phyloP scores from a whole-genome alignment of 495 filamentous ascomycete species.

The Staphylotrichum tortipilum region DNA sequence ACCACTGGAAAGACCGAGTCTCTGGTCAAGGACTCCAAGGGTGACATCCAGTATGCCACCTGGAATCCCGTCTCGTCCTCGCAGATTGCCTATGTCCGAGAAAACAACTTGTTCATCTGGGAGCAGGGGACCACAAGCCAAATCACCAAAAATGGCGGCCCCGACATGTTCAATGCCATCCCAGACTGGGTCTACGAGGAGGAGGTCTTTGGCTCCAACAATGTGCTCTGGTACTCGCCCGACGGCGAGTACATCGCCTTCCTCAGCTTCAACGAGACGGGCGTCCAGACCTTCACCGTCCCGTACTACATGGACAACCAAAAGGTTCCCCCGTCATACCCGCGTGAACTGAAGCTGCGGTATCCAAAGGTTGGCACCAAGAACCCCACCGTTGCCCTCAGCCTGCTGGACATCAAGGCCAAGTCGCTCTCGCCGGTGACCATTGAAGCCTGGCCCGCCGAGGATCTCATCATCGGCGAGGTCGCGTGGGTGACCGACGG shows the following conservation, averaged over 20 bases:
- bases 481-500: constrained; percentile 48
- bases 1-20: constrained; percentile 34
- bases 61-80: constrained; percentile 38
- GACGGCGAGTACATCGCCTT: constrained; percentile 49
- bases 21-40: constrained; percentile 38
- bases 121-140: constrained; percentile 36
- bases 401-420: constrained; percentile 35
- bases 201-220: constrained; percentile 45
- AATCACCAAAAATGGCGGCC: constrained; percentile 46
- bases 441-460: constrained; percentile 36
- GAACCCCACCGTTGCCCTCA: constrained; percentile 46
- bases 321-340: constrained; percentile 41
- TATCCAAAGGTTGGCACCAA: constrained; percentile 52
- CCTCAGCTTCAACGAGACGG: constrained; percentile 51
- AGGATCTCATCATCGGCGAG: constrained; percentile 49
- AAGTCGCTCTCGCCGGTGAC: constrained; percentile 25
- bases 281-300: constrained; percentile 47
- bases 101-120: constrained; percentile 50
- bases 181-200: constrained; percentile 60
- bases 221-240: constrained; percentile 49
- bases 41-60: constrained; percentile 50
- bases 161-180: constrained; percentile 49
- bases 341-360: constrained; percentile 41
- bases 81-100: constrained; percentile 46
- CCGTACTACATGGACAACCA: constrained; percentile 49